phyloP scores from a whole-genome alignment of 257 asterid genomes.

The Eucommia ulmoides region DNA sequence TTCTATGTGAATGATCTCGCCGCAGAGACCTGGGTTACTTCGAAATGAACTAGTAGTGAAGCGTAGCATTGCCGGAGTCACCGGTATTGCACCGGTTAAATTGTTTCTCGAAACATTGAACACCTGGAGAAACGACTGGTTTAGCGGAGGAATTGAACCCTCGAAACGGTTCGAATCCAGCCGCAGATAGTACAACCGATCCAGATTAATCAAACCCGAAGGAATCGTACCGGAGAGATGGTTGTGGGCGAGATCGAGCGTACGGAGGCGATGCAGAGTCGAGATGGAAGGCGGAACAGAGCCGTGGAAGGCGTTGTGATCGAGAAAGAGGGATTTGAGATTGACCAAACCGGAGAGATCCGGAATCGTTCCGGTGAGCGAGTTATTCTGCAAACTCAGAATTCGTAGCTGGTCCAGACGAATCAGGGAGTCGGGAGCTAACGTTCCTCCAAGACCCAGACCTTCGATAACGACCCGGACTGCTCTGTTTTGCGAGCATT shows the following conservation, averaged over 20 bases:
- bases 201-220: slow-evolving; percentile 22
- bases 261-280: slow-evolving; percentile 62
- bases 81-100: slow-evolving; percentile 68
- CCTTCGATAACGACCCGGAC: slow-evolving; percentile 36
- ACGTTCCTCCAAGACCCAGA: slow-evolving; percentile 39
- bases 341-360: slow-evolving; percentile 46
- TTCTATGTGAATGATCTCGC: slow-evolving; percentile 46
- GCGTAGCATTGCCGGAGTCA: slow-evolving; percentile 45
- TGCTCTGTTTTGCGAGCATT: slow-evolving; percentile 31
- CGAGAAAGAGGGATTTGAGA: slow-evolving; percentile 54
- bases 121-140: slow-evolving; percentile 40
- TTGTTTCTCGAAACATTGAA: slow-evolving; percentile 62
- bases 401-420: slow-evolving; percentile 56
- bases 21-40: slow-evolving; percentile 56
- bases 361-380: slow-evolving; percentile 75
- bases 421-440: slow-evolving; percentile 35
- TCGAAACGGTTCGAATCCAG: slow-evolving; percentile 71
- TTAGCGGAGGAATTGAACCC: slow-evolving; percentile 73
- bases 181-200: slow-evolving; percentile 53
- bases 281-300: slow-evolving; percentile 49
- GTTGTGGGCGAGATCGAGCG: slow-evolving; percentile 64
- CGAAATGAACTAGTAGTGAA: slow-evolving; percentile 43
- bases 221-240: slow-evolving; percentile 55
- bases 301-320: slow-evolving; percentile 50
- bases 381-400: slow-evolving; percentile 61